phyloP scores from a whole-genome alignment of 306 rosid species.

The Crataegus laevigata region DNA sequence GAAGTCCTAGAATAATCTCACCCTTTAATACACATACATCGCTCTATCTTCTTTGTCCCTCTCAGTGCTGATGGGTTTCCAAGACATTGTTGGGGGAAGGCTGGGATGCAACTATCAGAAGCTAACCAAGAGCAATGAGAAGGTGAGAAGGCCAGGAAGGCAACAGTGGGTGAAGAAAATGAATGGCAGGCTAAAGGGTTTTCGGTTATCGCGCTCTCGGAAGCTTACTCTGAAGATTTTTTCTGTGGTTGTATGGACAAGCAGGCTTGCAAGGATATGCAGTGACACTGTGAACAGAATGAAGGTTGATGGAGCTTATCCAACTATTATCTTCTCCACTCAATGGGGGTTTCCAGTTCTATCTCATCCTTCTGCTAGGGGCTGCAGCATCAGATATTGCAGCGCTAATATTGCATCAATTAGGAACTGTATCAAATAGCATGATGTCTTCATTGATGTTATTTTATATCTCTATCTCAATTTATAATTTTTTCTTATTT shows the following conservation, averaged over 20 bases:
- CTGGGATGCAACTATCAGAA: constrained; percentile 41
- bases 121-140: constrained; percentile 30
- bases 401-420: not conserved
- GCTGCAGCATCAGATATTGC: not conserved
- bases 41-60: not conserved
- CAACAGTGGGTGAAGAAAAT: constrained; percentile 42
- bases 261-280: constrained; percentile 44
- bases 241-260: constrained; percentile 26
- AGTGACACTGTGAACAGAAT: constrained; percentile 32
- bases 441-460: not conserved
- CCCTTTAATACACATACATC: not conserved
- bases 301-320: constrained; percentile 33
- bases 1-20: not conserved
- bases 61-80: constrained; percentile 34
- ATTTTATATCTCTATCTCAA: not conserved
- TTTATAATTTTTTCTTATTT: not conserved
- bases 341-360: constrained; percentile 74
- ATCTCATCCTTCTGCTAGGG: constrained; percentile 34
- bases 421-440: constrained; percentile 3
- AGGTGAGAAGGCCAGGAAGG: constrained; percentile 32
- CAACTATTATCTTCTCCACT: constrained; percentile 39
- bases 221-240: constrained; percentile 40
- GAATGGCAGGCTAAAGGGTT: constrained; percentile 46
- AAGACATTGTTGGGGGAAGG: constrained; percentile 26
- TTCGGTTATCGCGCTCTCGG: constrained; percentile 38